Evolutionary conservation across 371 early-diverging fungal genomes (phyloP).

Genomic region (Amoeboradix gromovi): DNA sequence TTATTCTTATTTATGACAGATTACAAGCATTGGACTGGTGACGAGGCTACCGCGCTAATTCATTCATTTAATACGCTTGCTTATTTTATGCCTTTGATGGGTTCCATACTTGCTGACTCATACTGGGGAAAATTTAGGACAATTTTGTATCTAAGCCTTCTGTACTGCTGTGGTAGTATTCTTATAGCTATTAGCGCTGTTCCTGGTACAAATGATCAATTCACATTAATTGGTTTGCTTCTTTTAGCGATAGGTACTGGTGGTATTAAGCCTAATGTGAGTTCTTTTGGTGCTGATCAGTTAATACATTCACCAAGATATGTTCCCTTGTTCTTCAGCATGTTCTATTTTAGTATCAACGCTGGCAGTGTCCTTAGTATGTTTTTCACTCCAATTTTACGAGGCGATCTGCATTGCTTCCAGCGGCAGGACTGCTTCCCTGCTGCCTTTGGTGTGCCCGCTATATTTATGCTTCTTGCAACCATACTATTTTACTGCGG

Average conservation of each 20-base stretch:
- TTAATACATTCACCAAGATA: constrained; percentile 4
- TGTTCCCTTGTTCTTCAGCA: constrained; percentile 13
- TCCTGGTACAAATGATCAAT: constrained; percentile 11
- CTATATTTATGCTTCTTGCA: constrained; percentile 6
- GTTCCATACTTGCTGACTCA: constrained; percentile 30
- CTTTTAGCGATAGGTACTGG: constrained; percentile 25
- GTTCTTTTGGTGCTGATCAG: constrained; percentile 26
- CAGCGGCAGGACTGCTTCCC: constrained; percentile 9
- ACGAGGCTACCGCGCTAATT: constrained; percentile 6
- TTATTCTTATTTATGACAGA: constrained; percentile 10
- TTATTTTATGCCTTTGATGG: constrained; percentile 30
- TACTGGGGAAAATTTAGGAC: constrained; percentile 28
- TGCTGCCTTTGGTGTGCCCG: constrained; percentile 9
- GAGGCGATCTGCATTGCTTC: constrained; percentile 4
- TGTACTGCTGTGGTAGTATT: constrained; percentile 23
- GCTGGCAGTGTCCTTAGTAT: constrained; percentile 14
- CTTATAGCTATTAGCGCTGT: constrained; percentile 13
- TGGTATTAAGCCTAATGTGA: constrained; percentile 24
- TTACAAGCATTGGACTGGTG: constrained; percentile 3
- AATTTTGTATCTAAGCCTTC: constrained; percentile 19
- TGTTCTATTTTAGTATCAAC: constrained; percentile 21
- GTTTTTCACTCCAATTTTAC: constrained; percentile 3
- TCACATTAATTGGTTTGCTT: constrained; percentile 5
- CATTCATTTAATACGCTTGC: constrained; percentile 21
- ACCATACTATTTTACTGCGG: constrained; percentile 8